Evolutionary conservation across 352 stramenopile genomes (phyloP).

Genomic region (Phytopythium litorale): DNA sequence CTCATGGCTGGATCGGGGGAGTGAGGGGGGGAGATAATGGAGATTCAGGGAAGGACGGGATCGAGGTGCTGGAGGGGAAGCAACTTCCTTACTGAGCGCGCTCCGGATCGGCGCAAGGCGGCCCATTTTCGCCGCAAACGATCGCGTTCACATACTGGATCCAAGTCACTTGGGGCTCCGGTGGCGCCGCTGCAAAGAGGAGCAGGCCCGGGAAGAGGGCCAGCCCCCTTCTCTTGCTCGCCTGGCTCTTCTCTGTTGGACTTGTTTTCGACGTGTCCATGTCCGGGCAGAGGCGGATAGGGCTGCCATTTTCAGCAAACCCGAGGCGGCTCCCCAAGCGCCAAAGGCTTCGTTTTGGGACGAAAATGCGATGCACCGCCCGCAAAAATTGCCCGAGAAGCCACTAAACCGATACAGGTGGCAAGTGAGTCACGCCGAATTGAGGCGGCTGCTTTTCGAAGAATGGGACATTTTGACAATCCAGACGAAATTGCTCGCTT

Average conservation of each 20-base stretch:
- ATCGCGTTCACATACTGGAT: neutral
- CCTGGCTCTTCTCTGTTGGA: conserved; percentile 2
- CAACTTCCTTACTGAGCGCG: conserved; percentile 8
- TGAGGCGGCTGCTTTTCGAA: neutral
- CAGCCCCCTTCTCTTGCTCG: neutral
- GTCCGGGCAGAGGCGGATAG: conserved; percentile 3
- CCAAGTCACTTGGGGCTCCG: neutral
- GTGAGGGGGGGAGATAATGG: neutral
- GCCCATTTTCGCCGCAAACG: neutral
- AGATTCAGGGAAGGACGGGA: too few relatives aligned
- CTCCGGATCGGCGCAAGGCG: neutral
- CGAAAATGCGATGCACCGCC: neutral
- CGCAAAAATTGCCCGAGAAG: neutral
- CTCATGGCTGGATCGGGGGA: conserved; percentile 3
- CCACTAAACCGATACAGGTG: neutral
- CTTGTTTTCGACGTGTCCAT: conserved; percentile 3
- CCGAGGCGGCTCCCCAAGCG: neutral
- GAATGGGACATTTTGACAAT: neutral
- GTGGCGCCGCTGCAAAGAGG: neutral
- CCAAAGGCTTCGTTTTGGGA: neutral
- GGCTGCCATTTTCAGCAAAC: neutral
- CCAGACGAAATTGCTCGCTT: neutral
- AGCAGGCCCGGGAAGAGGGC: neutral
- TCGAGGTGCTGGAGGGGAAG: conserved; percentile 3
- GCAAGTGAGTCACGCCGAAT: neutral